Conservation (phyloP, 176 grass and related monocot species). For the Pontederia crassipes region DNA sequence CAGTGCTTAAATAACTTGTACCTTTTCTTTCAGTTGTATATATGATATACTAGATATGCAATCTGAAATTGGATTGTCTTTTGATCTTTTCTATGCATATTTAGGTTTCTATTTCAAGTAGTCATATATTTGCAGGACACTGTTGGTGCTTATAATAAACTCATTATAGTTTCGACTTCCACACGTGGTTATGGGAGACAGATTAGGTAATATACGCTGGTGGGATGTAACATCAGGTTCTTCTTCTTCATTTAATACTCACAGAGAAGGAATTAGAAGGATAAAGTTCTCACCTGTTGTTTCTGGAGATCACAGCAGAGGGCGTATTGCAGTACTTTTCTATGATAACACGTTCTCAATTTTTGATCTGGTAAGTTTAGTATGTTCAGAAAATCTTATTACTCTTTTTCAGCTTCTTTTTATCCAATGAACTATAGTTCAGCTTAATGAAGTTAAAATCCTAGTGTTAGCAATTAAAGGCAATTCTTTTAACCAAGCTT, state of each 20-base stretch:
- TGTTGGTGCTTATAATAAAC: too few species aligned
- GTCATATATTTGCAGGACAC: too few species aligned
- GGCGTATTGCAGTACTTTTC: constrained; percentile 89
- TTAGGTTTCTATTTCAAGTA: too few species aligned
- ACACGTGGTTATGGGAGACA: constrained; percentile 99
- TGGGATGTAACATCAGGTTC: constrained; percentile 96
- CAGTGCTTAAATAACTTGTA: too few species aligned
- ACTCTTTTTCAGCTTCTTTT: constrained; percentile 4
- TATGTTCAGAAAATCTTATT: constrained; percentile 21
- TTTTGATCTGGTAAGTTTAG: constrained; percentile 80
- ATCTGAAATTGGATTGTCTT: too few species aligned
- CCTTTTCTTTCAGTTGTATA: too few species aligned
- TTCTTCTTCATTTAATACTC: constrained; percentile 98
- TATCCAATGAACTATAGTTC: constrained; percentile 5
- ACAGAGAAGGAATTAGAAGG: constrained; percentile 91
- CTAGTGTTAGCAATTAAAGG: too few species aligned
- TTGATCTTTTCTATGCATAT: too few species aligned
- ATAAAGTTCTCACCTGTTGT: constrained; percentile 98
- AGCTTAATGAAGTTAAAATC: too few species aligned
- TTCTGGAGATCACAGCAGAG: constrained; percentile 74
- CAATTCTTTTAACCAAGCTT: too few species aligned
- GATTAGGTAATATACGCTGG: constrained; percentile 95
- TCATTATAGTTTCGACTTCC: too few species aligned
- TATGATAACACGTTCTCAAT: constrained; percentile 98
- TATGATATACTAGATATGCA: too few species aligned